Base-by-base conservation (phyloP, 1,284 basidiomycete genomes). In the Cryptococcus hybrid region DNA sequence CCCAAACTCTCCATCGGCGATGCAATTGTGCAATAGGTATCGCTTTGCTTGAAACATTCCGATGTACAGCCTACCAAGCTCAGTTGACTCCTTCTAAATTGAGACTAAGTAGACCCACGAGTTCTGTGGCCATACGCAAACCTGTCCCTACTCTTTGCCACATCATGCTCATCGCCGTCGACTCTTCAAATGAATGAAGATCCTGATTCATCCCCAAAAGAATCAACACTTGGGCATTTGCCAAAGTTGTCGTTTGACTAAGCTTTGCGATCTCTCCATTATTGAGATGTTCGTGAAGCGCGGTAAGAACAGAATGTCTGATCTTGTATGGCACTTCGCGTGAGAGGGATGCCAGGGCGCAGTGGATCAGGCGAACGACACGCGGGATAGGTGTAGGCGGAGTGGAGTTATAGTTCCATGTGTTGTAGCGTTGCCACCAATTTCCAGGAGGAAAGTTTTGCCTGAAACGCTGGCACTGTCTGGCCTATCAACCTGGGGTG, bases 351-450 rank as follows among this genome's bases (percentile, higher is more conserved):
- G 55, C 24, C 18, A 56, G 36, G 30, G 42, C 30, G 34, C 51
- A 56, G 36, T 56, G 55, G 36, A 56, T 44, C 13, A 56, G 50
- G n/a, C 55, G 42, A 13, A 56, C 49, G 45, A 56, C 46, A 38
- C 40, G 50, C 7, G 55, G 55, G 24, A 56, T 36, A 7, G 55
- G 49, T 11, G 42, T 51, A 12, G 50, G 55, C n/a, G 55, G 55
- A 30, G 49, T 46, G 7, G 55, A 56, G 44, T 56, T 51, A 43
- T 37, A 12, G 24, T 47, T 36, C 48, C 51, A 51, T 5, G 45
- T 44, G 30, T 30, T 46, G 44, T 51, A 56, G 24, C 44, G 51
- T 3, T 47, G 36, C 43, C 43, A 52, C 43, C 50, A 52, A 24
- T 30, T 39, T 8, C 50, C 55, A 18, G 55, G 38, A 5, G 55